Evolutionary conservation across 495 filamentous ascomycete genomes (phyloP), one percentile per base, ranked within the genome.

Genomic region (Penicillium ochrochloron): DNA sequence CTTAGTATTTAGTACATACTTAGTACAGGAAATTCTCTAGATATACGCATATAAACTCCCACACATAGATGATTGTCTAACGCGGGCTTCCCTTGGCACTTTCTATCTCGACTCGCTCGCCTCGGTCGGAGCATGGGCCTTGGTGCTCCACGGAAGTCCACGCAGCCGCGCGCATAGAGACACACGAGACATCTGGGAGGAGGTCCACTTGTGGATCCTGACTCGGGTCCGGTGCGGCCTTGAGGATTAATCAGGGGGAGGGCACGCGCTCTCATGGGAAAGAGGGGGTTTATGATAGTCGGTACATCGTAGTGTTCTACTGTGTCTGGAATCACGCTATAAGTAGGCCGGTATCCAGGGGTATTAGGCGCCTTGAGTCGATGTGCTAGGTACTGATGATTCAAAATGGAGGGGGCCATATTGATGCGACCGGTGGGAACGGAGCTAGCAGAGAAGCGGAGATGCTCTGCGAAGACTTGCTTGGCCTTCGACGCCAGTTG

Each of bases 101-200:
- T n/a, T 19, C 19, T n/a, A 41, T 21, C 37, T 19, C 33, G 35
- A 59, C 27, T 35, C 27, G 15, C 12, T 33, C 3, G 21, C 21
- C 50, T 29, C 19, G 50, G 25, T 21, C 39, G 57, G 57, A 14
- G 41, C 33, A 53, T 59, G 23, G 29, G 33, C 27, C 51, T 57
- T 41, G 25, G 4, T 2, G 52, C 50, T 62, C 57, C 50, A 31
- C 69, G 37, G 35, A 37, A 37, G 1, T 41, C 37, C 37, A 41
- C 37, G 70, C 70, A 66, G 70, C 70, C 70, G 70, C 70, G 67
- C 70, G 70, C 70, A 72, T 72, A 65, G 53, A 46, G 27, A 41
- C 14, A 17, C 37, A 41, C 37, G 37, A 41, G 37, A 41, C 15
- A 41, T 14, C 50, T 37, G 37, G 46, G 37, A 17, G 57, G 44